Evolutionary conservation across 352 stramenopile genomes (phyloP).

Genomic region (Phytophthora pluvialis): DNA sequence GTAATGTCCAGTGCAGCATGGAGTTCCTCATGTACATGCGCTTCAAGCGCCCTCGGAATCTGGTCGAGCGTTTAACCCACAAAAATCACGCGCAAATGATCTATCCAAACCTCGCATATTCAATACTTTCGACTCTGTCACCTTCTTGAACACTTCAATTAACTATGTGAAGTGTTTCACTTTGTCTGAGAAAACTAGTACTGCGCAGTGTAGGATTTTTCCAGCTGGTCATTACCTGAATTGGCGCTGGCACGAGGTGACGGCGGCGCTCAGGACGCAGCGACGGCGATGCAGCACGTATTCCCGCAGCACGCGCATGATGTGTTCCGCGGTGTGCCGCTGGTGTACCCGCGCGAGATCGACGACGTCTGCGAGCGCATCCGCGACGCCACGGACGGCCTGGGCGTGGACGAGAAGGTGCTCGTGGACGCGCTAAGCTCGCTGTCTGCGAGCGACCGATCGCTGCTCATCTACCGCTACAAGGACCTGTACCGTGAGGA

Average conservation of each 20-base stretch:
- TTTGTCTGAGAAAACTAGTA: no score
- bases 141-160: background rate
- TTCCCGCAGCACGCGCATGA: constrained; percentile 50
- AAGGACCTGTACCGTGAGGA: constrained; percentile 65
- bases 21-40: background rate
- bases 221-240: constrained; percentile 5
- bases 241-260: background rate
- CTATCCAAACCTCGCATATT: background rate
- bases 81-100: constrained; percentile 12
- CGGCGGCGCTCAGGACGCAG: background rate
- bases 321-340: constrained; percentile 37
- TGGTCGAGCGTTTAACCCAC: constrained; percentile 5
- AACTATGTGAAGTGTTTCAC: background rate
- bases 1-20: background rate
- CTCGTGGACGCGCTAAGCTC: constrained; percentile 58
- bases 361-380: constrained; percentile 64
- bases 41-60: background rate
- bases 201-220: background rate
- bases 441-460: constrained; percentile 55
- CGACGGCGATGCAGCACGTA: constrained; percentile 41
- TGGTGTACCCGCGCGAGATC: constrained; percentile 53
- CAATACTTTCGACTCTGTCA: background rate
- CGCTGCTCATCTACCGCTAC: constrained; percentile 72
- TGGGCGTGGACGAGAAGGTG: constrained; percentile 73
- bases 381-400: constrained; percentile 64